These are phyloP conservation scores for Endocarpon pusillum DNA, from an alignment of 495 filamentous ascomycete species.

Conservation along the genomic window DNA sequence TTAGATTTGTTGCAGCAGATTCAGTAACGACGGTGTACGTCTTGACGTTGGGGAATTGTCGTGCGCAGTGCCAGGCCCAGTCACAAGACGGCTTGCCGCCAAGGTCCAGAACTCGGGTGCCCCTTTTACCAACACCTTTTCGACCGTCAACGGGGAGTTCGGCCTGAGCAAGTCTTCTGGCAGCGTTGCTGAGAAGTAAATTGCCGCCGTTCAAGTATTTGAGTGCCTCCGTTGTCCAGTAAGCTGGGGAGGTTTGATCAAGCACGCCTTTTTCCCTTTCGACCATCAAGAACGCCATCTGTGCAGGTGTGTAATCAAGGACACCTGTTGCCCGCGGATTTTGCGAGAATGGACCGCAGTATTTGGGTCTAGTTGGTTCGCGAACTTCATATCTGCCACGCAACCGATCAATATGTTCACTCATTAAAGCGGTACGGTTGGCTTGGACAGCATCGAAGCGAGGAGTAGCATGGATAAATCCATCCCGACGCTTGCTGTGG, in stretches of 20 bases:
- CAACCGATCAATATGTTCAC: conserved; percentile 51
- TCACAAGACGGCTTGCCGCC: conserved; percentile 72
- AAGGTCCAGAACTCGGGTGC: conserved; percentile 61
- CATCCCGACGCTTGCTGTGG: conserved; percentile 43
- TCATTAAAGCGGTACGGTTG: conserved; percentile 47
- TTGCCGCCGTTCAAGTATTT: conserved; percentile 65
- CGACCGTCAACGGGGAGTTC: conserved; percentile 3
- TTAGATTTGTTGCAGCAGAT: conserved; percentile 46
- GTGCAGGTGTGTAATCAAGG: conserved; percentile 23
- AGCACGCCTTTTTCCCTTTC: conserved; percentile 70
- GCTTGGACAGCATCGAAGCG: conserved; percentile 84
- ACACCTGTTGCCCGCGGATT: conserved; percentile 34
- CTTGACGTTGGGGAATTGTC: conserved; percentile 65
- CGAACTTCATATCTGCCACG: conserved; percentile 56
- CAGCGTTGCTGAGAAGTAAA: conserved; percentile 60
- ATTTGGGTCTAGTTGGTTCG: conserved; percentile 26
- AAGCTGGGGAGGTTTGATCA: conserved; percentile 51
- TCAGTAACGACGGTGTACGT: conserved; percentile 73
- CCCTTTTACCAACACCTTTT: conserved; percentile 8
- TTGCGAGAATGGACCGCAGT: conserved; percentile 34
- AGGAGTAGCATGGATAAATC: conserved; percentile 64
- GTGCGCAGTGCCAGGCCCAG: conserved; percentile 88
- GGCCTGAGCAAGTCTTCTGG: conserved; percentile 33
- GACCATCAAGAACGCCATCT: conserved; percentile 31
- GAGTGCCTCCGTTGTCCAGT: conserved; percentile 67